Evolutionary conservation across 495 filamentous ascomycete species (phyloP), one percentile per base, ranked within the genome.

Genomic region (Monascus purpureus): DNA sequence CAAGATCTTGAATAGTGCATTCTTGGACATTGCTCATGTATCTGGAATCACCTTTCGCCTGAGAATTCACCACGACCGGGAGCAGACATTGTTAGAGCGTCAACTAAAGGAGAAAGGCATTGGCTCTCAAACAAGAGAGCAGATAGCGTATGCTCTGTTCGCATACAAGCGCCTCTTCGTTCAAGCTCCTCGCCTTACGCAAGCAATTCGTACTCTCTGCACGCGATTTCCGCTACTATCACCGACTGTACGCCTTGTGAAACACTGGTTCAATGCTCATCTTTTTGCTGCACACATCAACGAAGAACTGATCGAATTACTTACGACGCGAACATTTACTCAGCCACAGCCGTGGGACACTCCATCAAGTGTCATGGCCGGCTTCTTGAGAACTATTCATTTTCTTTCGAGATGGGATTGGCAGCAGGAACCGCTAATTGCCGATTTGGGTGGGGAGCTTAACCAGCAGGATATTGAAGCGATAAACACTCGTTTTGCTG

Each of bases 391-490:
- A 25, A 80, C 84, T 4, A 59, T 97, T 6, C 45, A 73, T 5
- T 77, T 82, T 40, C 54, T 96, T 8, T 70, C 85, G 1, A 66
- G 70, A 14, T 97, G 90, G 86, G 85, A 96, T 44, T 97, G 90
- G 90, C 73, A 82, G 13, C 56, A 67, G 17, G 76, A 83, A 16
- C 81, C 90, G 0, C 64, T 93, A 17, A 67, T 94, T 22, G 59
- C 95, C 15, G 81, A 94, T 47, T 63, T 85, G 5, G 35, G 51
- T 49, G 31, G 59, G 55, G 35, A 74, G 69, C 15, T 90, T 67
- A 73, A 38, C 25, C 48, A 50, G 6, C 35, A 52, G 25, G 43
- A 55, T 12, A 67, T 79, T 1, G 53, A 72, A 19, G 53, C 52
- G 2, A 82, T 87, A 37, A 63, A 63, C 8, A 80, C 75, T 12